Evolutionary conservation across 805 yeast species (phyloP).

Genomic region (Saccharomycopsis fermentans): DNA sequence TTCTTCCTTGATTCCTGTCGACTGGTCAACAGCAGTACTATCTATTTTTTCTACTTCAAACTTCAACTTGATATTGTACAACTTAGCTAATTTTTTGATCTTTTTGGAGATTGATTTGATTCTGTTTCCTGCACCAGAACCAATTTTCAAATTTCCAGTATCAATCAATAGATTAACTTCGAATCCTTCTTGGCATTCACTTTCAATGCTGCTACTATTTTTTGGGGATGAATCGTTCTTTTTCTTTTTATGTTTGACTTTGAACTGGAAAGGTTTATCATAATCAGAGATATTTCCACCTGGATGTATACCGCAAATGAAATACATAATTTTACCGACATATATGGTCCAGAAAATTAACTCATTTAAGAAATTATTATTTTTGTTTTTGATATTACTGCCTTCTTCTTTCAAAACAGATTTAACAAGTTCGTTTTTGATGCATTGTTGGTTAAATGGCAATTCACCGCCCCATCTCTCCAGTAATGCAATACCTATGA

Average conservation of each 20-base stretch:
- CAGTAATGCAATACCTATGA: constrained; percentile 64
- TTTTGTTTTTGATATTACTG: constrained; percentile 16
- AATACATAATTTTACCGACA: constrained; percentile 64
- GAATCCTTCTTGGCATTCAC: constrained; percentile 1
- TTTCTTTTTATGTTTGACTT: constrained; percentile 11
- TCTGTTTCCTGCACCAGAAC: constrained; percentile 18
- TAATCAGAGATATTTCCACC: constrained; percentile 67
- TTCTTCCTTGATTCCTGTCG: neutral
- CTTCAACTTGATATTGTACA: constrained; percentile 16
- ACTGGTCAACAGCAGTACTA: neutral
- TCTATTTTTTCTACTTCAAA: constrained; percentile 8
- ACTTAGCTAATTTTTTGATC: constrained; percentile 15
- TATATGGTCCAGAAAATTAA: constrained; percentile 66
- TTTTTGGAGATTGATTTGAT: constrained; percentile 15
- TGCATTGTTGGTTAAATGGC: constrained; percentile 43
- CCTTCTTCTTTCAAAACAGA: constrained; percentile 35
- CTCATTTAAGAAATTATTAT: constrained; percentile 35
- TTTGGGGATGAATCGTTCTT: neutral
- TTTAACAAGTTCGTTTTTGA: constrained; percentile 37
- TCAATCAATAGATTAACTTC: constrained; percentile 14
- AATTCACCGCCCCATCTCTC: constrained; percentile 79
- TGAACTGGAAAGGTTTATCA: constrained; percentile 20
- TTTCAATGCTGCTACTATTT: neutral
- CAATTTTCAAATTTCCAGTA: constrained; percentile 13
- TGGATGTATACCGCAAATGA: constrained; percentile 72